A percentile compares a stretch with the other conserved stretches of the same genome.
Conservation (phyloP, 163 green algal species). For the Dunaliella salina region DNA sequence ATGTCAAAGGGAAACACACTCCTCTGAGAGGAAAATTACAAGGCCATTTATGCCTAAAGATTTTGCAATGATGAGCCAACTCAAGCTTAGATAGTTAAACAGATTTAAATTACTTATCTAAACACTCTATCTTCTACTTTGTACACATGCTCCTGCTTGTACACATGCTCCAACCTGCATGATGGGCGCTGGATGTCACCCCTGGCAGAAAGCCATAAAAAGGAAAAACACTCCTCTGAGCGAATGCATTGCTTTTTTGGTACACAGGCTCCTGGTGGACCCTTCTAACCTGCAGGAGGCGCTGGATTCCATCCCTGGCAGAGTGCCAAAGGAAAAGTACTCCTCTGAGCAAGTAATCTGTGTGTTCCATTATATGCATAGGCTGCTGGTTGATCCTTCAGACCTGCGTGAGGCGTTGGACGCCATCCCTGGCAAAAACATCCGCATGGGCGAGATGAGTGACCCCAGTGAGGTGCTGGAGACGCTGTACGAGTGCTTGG, state of each 20-base stretch:
- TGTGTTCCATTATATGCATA: conserved; percentile 1
- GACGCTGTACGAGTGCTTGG: neutral
- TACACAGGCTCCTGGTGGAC: conserved; percentile 26
- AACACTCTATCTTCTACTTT: too few species aligned
- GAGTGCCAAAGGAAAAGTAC: neutral
- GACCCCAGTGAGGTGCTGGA: conserved; percentile 66
- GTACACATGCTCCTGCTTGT: conserved; percentile 14
- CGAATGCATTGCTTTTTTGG: too few species aligned
- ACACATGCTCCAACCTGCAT: too few species aligned
- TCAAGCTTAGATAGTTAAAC: too few species aligned
- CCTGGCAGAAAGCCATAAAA: too few species aligned
- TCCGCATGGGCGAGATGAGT: conserved; percentile 66
- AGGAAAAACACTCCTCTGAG: too few species aligned
- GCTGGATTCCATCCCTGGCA: conserved; percentile 36
- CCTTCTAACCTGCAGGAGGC: conserved; percentile 58
- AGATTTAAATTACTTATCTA: too few species aligned
- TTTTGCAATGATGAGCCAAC: too few species aligned
- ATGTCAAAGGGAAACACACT: neutral
- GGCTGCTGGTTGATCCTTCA: conserved; percentile 44
- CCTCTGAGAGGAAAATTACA: too few species aligned
- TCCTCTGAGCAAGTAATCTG: neutral
- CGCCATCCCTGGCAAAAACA: conserved; percentile 26
- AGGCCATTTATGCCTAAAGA: too few species aligned
- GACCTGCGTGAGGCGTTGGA: conserved; percentile 58
- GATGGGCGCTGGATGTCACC: too few species aligned